Conservation (phyloP, 2,329 filamentous ascomycete species). For the Paecilomyces dactylethromorphus region DNA sequence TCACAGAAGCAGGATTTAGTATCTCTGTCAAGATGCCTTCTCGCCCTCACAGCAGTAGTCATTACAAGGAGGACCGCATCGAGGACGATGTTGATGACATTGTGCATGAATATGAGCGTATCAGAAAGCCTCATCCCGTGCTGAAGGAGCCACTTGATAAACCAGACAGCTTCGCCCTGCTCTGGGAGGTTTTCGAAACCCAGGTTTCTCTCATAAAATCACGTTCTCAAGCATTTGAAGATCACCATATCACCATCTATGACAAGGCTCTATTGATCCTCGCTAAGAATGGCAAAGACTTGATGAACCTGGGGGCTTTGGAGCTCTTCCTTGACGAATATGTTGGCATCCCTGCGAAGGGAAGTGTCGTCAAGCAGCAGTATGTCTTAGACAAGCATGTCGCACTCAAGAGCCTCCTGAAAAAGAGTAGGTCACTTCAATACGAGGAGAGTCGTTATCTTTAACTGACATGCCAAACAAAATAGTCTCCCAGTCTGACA, state of each 20-base stretch:
- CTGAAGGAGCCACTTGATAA: conserved; percentile 24
- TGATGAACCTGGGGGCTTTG: conserved; percentile 24
- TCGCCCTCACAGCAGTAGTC: not conserved
- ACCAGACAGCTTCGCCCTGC: conserved; percentile 14
- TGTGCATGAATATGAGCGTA: conserved; percentile 18
- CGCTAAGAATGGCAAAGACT: conserved; percentile 22
- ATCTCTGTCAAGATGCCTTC: not conserved
- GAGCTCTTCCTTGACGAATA: conserved; percentile 34
- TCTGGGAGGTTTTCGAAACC: conserved; percentile 27
- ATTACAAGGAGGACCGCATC: not conserved
- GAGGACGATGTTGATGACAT: conserved; percentile 17
- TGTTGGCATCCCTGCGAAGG: conserved; percentile 23
- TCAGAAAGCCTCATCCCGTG: conserved; percentile 18
- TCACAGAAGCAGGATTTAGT: not conserved
- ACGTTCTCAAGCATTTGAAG: conserved; percentile 27
- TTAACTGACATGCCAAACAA: not conserved
- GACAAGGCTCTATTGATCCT: conserved; percentile 33
- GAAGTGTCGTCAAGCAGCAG: conserved; percentile 11
- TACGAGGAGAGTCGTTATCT: not conserved
- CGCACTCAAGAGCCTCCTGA: conserved; percentile 17
- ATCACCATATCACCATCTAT: conserved; percentile 33
- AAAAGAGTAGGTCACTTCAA: conserved; percentile 14
- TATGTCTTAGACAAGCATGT: conserved; percentile 20
- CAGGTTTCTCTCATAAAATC: conserved; percentile 27
- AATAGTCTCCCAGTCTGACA: not conserved